A percentile compares a stretch with the other conserved stretches of the same genome.
phyloP scores from a whole-genome alignment of 1,284 basidiomycete genomes.

The Vanrija sp. region DNA sequence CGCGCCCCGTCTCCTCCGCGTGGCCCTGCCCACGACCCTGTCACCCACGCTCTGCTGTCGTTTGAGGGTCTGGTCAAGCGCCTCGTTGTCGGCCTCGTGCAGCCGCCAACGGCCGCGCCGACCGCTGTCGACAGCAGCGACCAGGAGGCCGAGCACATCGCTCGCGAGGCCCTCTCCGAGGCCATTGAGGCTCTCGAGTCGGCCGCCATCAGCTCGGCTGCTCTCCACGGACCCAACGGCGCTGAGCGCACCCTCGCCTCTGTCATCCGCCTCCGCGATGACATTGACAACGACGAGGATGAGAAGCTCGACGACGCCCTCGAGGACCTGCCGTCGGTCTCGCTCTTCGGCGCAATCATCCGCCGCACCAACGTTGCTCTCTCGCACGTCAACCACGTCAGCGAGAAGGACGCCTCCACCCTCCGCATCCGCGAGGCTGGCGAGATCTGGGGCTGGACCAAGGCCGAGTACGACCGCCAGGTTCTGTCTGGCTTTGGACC shows the following conservation, averaged over 20 bases:
- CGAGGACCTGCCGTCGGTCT: slow-evolving; percentile 48
- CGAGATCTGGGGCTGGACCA: slow-evolving; percentile 42
- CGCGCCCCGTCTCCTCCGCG: slow-evolving; percentile 45
- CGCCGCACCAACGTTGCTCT: slow-evolving; percentile 39
- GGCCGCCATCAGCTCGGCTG: slow-evolving; percentile 37
- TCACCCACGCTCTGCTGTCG: slow-evolving; percentile 42
- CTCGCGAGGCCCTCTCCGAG: slow-evolving; percentile 48
- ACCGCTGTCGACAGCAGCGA: slow-evolving; percentile 22
- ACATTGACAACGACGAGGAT: slow-evolving; percentile 37
- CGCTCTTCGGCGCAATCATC: slow-evolving; percentile 40
- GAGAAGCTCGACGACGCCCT: slow-evolving; percentile 48
- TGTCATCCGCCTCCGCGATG: slow-evolving; percentile 40
- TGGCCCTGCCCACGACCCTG: slow-evolving; percentile 26
- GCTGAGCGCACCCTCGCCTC: slow-evolving; percentile 22
- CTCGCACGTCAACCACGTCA: slow-evolving; percentile 5
- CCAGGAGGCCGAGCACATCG: slow-evolving; percentile 44
- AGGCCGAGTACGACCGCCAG: slow-evolving; percentile 45
- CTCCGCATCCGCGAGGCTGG: slow-evolving; percentile 30
- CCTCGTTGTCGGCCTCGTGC: slow-evolving; percentile 44
- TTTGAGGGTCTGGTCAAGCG: slow-evolving; percentile 48
- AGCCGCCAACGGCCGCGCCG: slow-evolving; percentile 35
- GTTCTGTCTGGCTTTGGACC: slow-evolving; percentile 45
- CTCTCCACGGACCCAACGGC: slow-evolving; percentile 30
- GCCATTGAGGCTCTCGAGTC: slow-evolving; percentile 48
- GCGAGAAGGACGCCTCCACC: slow-evolving; percentile 7